Conservation (phyloP, 208 protist species). For the Leishmania guyanensis region DNA sequence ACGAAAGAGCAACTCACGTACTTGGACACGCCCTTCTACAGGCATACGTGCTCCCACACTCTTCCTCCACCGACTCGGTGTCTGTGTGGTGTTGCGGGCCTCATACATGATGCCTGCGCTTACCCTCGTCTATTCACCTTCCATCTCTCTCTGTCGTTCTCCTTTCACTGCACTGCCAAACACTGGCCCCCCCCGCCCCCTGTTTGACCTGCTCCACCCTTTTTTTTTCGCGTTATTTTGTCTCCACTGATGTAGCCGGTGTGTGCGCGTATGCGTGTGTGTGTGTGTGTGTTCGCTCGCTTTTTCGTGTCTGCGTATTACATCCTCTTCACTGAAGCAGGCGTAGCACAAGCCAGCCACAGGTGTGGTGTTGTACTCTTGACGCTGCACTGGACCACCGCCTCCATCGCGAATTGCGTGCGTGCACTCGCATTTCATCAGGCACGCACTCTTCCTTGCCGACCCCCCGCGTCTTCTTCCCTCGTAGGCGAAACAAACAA, state of each 20-base stretch:
- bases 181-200: background rate
- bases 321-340: no score
- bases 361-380: no score
- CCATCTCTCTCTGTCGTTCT: background rate
- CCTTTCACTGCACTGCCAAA: background rate
- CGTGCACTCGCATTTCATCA: no score
- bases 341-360: no score
- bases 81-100: background rate
- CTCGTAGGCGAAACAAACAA: background rate
- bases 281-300: slow-evolving; percentile 2
- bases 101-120: background rate
- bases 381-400: no score
- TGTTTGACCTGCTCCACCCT: background rate
- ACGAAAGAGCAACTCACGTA: background rate
- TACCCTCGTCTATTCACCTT: background rate
- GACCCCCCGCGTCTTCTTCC: background rate
- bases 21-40: background rate
- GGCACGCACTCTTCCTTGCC: background rate
- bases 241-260: background rate
- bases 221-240: slow-evolving; percentile 7
- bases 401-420: no score
- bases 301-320: background rate
- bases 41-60: no score
- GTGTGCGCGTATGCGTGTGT: slow-evolving; percentile 11
- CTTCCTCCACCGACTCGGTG: background rate